phyloP scores from a whole-genome alignment of 257 asterid genomes.

The Capsicum pubescens region DNA sequence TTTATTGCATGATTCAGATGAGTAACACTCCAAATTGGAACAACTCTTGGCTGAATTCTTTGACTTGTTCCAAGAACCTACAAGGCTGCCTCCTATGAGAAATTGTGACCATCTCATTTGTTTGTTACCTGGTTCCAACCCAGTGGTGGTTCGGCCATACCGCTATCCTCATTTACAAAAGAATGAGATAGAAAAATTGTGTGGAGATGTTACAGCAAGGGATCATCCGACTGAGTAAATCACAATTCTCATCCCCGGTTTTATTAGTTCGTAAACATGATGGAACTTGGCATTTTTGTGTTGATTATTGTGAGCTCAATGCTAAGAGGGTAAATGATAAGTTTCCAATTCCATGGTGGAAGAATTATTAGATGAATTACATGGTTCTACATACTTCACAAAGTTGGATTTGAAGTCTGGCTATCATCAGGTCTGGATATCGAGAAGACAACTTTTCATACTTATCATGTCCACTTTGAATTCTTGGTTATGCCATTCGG shows the following conservation, averaged over 20 bases:
- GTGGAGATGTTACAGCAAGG: background rate
- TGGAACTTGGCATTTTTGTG: too few relatives aligned
- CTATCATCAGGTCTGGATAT: too few relatives aligned
- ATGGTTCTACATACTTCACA: too few relatives aligned
- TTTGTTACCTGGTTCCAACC: background rate
- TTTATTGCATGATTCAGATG: background rate
- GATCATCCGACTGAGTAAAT: background rate
- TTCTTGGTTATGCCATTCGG: too few relatives aligned
- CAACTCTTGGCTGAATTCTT: background rate
- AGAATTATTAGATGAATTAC: too few relatives aligned
- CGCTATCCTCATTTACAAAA: background rate
- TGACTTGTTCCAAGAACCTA: background rate
- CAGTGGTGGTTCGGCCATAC: background rate
- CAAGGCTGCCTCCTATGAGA: background rate
- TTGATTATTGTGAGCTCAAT: too few relatives aligned
- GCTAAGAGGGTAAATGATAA: too few relatives aligned
- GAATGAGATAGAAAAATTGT: background rate
- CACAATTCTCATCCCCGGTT: background rate
- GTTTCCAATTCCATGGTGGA: too few relatives aligned
- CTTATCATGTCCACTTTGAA: too few relatives aligned
- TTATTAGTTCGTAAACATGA: too few relatives aligned
- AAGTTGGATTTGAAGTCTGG: too few relatives aligned
- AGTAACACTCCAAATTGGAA: background rate
- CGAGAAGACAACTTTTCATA: too few relatives aligned
- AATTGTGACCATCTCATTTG: background rate